These are phyloP conservation scores for Rubroboletus satanas DNA, from an alignment of 768 basidiomycete species.

Conservation along the genomic window DNA sequence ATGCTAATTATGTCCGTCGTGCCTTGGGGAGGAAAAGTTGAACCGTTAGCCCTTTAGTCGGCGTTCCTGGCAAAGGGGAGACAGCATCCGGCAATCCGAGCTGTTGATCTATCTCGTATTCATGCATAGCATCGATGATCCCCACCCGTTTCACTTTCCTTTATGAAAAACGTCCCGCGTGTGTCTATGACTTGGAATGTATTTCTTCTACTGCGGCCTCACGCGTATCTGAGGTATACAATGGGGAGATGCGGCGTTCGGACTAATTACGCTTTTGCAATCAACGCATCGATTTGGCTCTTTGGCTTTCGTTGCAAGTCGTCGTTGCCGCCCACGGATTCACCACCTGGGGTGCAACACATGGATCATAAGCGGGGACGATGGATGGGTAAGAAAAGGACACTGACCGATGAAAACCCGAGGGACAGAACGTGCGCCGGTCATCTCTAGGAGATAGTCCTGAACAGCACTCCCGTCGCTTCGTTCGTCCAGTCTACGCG, in stretches of 20 bases:
- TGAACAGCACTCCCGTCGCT: slow-evolving; percentile 65
- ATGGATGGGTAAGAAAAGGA: neutral
- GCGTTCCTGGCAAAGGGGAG: neutral
- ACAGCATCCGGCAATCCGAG: too few species aligned
- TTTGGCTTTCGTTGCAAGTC: slow-evolving; percentile 9
- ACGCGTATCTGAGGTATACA: neutral
- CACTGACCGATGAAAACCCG: slow-evolving; percentile 69
- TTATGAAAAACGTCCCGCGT: neutral
- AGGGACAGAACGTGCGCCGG: slow-evolving; percentile 69
- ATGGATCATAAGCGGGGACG: neutral
- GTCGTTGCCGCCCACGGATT: slow-evolving; percentile 19
- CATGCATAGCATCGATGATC: neutral
- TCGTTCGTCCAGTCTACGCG: slow-evolving; percentile 47
- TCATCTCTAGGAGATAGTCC: slow-evolving; percentile 57
- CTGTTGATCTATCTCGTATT: too few species aligned
- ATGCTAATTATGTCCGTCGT: neutral
- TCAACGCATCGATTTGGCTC: slow-evolving; percentile 4
- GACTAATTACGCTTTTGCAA: slow-evolving; percentile 5
- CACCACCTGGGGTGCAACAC: slow-evolving; percentile 11
- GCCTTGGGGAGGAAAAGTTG: neutral
- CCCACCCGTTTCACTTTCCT: neutral
- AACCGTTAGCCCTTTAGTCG: neutral
- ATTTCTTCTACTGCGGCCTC: too few species aligned
- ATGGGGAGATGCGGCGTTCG: too few species aligned
- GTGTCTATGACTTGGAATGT: too few species aligned